Percentiles rank a stretch among this genome's conserved stretches.
Evolutionary conservation across 306 rosid species (phyloP).

Genomic region (Vigna unguiculata): DNA sequence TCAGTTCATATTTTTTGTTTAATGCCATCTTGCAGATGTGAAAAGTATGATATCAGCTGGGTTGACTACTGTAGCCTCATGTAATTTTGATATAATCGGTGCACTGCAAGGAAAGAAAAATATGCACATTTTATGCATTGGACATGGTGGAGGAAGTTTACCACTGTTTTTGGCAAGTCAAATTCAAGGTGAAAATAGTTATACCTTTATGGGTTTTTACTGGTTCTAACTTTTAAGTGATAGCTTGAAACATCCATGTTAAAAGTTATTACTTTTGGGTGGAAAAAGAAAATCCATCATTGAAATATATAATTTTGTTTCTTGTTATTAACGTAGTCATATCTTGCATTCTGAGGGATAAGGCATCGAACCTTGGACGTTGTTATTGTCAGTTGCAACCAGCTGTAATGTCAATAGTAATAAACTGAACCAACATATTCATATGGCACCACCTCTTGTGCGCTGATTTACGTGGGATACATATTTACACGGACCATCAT

Average conservation of each 20-base stretch:
- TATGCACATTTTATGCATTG: conserved; percentile 81
- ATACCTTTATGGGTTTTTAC: background rate
- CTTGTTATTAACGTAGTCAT: background rate
- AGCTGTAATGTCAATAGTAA: conserved; percentile 1
- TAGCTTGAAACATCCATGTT: conserved; percentile 7
- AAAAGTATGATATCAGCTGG: conserved; percentile 94
- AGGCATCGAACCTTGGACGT: background rate
- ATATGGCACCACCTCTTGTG: conserved; percentile 8
- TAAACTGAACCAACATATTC: conserved; percentile 9
- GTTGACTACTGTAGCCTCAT: conserved; percentile 72
- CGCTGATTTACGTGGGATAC: conserved; percentile 1
- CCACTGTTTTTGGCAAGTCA: conserved; percentile 87
- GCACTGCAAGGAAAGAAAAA: conserved; percentile 64
- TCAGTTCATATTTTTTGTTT: conserved; percentile 28
- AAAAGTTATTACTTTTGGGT: conserved; percentile 12
- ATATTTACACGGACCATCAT: background rate
- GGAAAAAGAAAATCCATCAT: background rate
- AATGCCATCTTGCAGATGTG: conserved; percentile 64
- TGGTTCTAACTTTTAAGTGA: conserved; percentile 12
- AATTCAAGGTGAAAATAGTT: conserved; percentile 67
- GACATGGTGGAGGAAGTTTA: conserved; percentile 97
- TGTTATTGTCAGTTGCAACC: background rate
- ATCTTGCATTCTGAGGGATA: background rate
- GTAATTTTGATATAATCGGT: conserved; percentile 66
- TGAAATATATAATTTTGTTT: conserved; percentile 1